Evolutionary conservation across 164 flowering plant genomes (phyloP), one percentile per base, ranked within the genome.

Genomic region (Magnolia kwangsiensis): DNA sequence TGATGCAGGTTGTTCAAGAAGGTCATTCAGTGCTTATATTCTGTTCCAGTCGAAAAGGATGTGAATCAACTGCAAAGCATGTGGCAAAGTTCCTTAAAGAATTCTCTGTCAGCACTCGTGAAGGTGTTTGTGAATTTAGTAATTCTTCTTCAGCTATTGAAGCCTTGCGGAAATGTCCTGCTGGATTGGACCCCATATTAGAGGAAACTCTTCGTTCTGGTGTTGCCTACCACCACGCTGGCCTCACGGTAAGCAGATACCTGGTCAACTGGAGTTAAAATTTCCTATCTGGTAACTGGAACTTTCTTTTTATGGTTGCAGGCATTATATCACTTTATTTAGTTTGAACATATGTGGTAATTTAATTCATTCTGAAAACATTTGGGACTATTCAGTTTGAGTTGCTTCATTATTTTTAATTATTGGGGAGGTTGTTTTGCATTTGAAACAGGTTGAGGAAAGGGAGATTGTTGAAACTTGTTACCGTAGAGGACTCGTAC

Each of bases 171-270:
- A 89, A 87, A 76, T 88, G 89, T 77, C 97, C 98, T 51, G 89
- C 87, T 16, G 98, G 99, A 64, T 75, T 96, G 81, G 99, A 96
- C 87, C 95, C 98, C 71, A 50, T 86, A 78, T 80, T 96, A 55
- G 92, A 90, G 80, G 95, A 94, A 86, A 96, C 97, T 70, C 87
- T 96, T 77, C 97, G 97, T 75, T 80, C 82, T 81, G 98, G 98
- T 82, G 98, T 96, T 77, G 99, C 99, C 66, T 96, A 91, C 85
- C 98, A 94, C 84, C 99, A 96, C 89, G 99, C 97, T 83, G 98
- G 99, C 64, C 97, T 96, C 58, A 96, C 98, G 81, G 99, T 96
- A 89, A 75, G 73, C 73, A 69, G 20, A 69, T 64, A 58, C 50
- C 61, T 73, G 58, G 68, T 75, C 20, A 21, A 24, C 20, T 49